Base-by-base conservation (phyloP, 2,329 filamentous ascomycete species). In the Tolypocladium sp. region DNA sequence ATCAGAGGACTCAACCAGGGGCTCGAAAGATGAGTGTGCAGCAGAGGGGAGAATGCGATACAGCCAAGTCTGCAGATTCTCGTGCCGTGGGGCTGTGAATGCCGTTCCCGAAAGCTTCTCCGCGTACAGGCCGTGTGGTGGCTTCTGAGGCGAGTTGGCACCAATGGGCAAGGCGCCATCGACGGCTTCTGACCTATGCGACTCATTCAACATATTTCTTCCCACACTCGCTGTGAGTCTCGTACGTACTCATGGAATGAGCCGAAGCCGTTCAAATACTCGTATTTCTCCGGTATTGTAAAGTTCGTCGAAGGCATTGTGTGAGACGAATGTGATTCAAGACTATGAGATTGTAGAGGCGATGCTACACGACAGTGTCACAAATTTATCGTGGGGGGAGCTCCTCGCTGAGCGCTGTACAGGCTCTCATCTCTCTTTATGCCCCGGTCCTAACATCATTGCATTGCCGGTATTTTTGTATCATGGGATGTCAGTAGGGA, bases 141-240 rank as follows among this genome's bases (percentile, higher is more conserved):
- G 86, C 69, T 91, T 91, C 71, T 95, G 91, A 0, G 91, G 91
- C 3, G 89, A 91, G 77, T 95, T 96, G 49, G 87, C 82, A 56
- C 82, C 90, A 60, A 91, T 70, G 10, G 91, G 90, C 6, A 93
- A 79, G 6, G 91, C 87, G 22, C 86, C 88, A 20, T 86, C 79
- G 59, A 93, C 77, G 52, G 90, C 90, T 78, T 94, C 90, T 51
- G 88, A 85, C 70, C 89, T 92, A 67, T 15, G 12, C 40, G 7
- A 15, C 12, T 44, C 12, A 6, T 15, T 46, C 22, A 27, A 15
- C 13, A 27, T 12, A 5, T 27, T 27, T 15, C 20, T 6, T 17
- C n/a, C 1, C 5, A 13, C 12, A 46, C 12, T 15, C 22, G 22
- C 22, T 4, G 22, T 1, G 4, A 20, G 30, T 4, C 4, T 33